A percentile compares a stretch with the other conserved stretches of the same genome.
These are phyloP conservation scores for Teratosphaeriaceae sp. DNA, from an alignment of 2,329 filamentous ascomycete species.

Conservation along the genomic window DNA sequence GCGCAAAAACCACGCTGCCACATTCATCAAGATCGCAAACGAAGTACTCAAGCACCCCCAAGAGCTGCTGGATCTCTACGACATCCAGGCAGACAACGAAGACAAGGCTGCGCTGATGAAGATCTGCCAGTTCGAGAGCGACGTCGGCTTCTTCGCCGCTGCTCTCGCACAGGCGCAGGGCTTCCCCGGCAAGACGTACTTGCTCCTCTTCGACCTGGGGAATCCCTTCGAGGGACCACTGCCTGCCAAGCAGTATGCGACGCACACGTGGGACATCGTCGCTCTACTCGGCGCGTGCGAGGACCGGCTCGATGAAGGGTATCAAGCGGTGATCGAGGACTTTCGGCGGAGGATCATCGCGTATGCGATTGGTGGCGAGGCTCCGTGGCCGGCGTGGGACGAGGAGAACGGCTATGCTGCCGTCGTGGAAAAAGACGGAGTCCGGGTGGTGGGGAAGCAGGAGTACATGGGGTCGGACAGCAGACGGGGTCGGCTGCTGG, in stretches of 20 bases:
- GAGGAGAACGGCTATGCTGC: neutral
- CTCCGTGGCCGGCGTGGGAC: neutral
- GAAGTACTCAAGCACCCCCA: neutral
- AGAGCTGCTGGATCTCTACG: conserved; percentile 2
- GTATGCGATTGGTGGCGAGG: neutral
- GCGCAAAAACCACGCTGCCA: neutral
- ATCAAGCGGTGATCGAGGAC: neutral
- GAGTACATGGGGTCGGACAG: neutral
- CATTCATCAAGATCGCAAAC: neutral
- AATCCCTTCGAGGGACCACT: conserved; percentile 1
- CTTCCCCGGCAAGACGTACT: neutral
- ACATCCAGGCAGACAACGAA: neutral
- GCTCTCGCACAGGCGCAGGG: conserved; percentile 1
- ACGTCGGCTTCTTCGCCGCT: conserved; percentile 2
- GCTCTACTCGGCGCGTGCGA: neutral
- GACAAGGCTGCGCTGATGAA: neutral
- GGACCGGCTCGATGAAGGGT: neutral
- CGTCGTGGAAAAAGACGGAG: neutral
- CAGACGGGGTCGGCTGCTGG: neutral
- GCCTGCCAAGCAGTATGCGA: neutral
- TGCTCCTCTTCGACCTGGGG: conserved; percentile 1
- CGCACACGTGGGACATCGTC: conserved; percentile 1
- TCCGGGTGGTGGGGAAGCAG: neutral
- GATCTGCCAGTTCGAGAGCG: conserved; percentile 2
- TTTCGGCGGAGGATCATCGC: neutral